phyloP scores from a whole-genome alignment of 192 early-diverging fungal genomes.

The Globomyces pollinis-pini region DNA sequence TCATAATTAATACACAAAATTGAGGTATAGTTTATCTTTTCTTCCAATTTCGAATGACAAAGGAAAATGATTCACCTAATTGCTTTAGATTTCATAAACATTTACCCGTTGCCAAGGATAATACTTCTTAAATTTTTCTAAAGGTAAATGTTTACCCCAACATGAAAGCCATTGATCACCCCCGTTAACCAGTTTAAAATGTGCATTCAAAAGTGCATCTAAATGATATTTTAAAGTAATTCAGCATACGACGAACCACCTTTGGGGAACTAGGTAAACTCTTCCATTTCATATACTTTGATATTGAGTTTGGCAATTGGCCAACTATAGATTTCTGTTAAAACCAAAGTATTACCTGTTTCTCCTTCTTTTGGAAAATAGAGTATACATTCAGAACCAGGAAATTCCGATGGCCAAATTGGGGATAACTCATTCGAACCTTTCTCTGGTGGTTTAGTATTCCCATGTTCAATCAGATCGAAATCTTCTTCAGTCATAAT shows the following conservation, averaged over 20 bases:
- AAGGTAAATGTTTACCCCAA: constrained; percentile 41
- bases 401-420: no score
- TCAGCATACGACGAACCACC: constrained; percentile 32
- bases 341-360: not conserved
- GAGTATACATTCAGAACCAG: no score
- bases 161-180: constrained; percentile 33
- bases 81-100: no score
- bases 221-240: no score
- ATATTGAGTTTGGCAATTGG: constrained; percentile 13
- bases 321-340: no score
- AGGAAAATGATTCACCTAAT: constrained; percentile 51
- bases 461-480: no score
- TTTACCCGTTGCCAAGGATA: constrained; percentile 42
- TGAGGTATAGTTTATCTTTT: constrained; percentile 33
- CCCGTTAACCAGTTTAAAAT: constrained; percentile 29
- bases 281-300: constrained; percentile 32
- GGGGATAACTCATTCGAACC: no score
- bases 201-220: constrained; percentile 27
- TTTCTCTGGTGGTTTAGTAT: no score
- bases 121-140: constrained; percentile 26
- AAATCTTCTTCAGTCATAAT: no score
- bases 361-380: constrained; percentile 31
- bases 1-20: not conserved
- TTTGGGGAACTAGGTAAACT: constrained; percentile 31
- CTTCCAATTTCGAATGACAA: constrained; percentile 42